Conservation (phyloP, 140 eudicot species). For the Senecio squalidus region DNA sequence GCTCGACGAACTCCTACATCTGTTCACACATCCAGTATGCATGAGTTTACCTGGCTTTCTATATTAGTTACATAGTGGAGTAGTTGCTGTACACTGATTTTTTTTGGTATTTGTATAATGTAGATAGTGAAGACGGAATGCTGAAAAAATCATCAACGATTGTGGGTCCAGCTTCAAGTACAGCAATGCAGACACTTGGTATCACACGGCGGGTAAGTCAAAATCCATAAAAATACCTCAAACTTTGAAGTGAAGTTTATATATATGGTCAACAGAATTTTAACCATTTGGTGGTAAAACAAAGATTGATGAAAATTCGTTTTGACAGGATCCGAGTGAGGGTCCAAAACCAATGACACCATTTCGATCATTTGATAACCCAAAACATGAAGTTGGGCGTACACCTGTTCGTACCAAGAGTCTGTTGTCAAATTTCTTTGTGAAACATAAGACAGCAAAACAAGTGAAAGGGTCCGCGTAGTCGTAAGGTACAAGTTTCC, state of each 20-base stretch:
- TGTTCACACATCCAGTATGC: slow-evolving; percentile 28
- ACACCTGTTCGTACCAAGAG: slow-evolving; percentile 76
- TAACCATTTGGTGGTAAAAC: too few relatives aligned
- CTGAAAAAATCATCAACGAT: slow-evolving; percentile 34
- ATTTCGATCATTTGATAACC: slow-evolving; percentile 62
- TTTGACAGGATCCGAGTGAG: slow-evolving; percentile 58
- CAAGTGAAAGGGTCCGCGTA: slow-evolving; percentile 9
- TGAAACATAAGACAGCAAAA: slow-evolving; percentile 64
- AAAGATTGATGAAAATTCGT: neutral
- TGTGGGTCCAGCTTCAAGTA: slow-evolving; percentile 60
- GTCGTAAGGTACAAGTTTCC: slow-evolving; percentile 26
- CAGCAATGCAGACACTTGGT: slow-evolving; percentile 80
- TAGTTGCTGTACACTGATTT: slow-evolving; percentile 12
- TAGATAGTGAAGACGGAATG: slow-evolving; percentile 42
- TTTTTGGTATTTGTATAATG: neutral
- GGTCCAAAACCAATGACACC: slow-evolving; percentile 64
- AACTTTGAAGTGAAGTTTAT: neutral
- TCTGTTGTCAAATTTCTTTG: slow-evolving; percentile 78
- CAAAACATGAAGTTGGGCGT: slow-evolving; percentile 32
- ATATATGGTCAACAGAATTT: too few relatives aligned
- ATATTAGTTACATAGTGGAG: slow-evolving; percentile 12
- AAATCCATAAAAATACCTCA: too few relatives aligned
- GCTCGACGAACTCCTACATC: slow-evolving; percentile 31
- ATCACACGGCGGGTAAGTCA: slow-evolving; percentile 49
- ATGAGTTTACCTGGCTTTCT: slow-evolving; percentile 13